These are phyloP conservation scores for Aspergillus sp. DNA, from an alignment of 2,329 filamentous ascomycete species.

Conservation along the genomic window DNA sequence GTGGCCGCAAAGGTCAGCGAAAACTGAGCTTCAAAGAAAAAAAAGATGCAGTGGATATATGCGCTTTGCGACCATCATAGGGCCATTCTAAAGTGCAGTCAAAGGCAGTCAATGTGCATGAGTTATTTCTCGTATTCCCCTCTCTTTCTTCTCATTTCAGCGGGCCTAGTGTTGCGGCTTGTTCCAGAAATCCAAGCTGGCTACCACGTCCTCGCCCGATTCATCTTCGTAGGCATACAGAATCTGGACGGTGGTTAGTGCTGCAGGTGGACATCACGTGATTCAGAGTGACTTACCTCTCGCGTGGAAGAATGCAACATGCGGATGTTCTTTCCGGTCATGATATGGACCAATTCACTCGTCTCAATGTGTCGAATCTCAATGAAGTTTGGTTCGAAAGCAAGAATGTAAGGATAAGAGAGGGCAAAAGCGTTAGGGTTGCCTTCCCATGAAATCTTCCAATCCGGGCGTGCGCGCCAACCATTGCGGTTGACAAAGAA, in stretches of 20 bases:
- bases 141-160: slow-evolving; percentile 5
- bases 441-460: slow-evolving; percentile 97
- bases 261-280: not conserved
- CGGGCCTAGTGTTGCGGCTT: slow-evolving; percentile 42
- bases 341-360: slow-evolving; percentile 85
- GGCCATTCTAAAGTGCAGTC: slow-evolving; percentile 20
- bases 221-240: slow-evolving; percentile 98
- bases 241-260: slow-evolving; percentile 63
- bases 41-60: slow-evolving; percentile 14
- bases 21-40: slow-evolving; percentile 3
- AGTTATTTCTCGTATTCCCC: slow-evolving; percentile 10
- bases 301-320: slow-evolving; percentile 97
- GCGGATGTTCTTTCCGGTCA: slow-evolving; percentile 93
- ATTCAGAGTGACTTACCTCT: slow-evolving; percentile 66
- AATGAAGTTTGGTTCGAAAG: slow-evolving; percentile 96
- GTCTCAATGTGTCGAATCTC: slow-evolving; percentile 95
- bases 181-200: slow-evolving; percentile 96
- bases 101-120: slow-evolving; percentile 17
- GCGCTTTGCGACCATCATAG: slow-evolving; percentile 2
- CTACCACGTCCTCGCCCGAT: slow-evolving; percentile 86
- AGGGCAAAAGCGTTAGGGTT: slow-evolving; percentile 88
- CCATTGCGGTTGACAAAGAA: slow-evolving; percentile 99
- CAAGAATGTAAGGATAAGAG: slow-evolving; percentile 94
- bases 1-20: not conserved
- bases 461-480: slow-evolving; percentile 93